Conservation (phyloP, 306 rosid species). For the Trifolium subterraneum region DNA sequence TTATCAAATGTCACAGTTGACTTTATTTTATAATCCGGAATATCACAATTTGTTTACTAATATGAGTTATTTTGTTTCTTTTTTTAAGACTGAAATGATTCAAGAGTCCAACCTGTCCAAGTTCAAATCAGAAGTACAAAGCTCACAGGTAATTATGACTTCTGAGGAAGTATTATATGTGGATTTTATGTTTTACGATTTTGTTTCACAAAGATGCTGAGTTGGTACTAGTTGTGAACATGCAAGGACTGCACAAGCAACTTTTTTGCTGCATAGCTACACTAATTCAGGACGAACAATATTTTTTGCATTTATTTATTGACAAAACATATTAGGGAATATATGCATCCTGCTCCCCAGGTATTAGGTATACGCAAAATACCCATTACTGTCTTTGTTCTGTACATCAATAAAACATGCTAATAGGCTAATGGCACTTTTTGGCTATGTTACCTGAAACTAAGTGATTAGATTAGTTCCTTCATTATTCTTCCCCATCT, state of each 20-base stretch:
- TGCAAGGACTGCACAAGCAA: neutral
- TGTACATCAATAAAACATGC: neutral
- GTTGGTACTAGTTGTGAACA: neutral
- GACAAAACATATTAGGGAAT: constrained; percentile 12
- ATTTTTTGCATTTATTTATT: neutral
- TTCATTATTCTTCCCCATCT: constrained; percentile 12
- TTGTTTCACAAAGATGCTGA: neutral
- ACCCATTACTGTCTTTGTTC: constrained; percentile 17
- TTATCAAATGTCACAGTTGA: neutral
- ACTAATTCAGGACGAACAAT: neutral
- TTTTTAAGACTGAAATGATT: constrained; percentile 65
- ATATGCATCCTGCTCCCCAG: constrained; percentile 2
- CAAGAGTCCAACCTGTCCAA: constrained; percentile 86
- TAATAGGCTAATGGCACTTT: constrained; percentile 4
- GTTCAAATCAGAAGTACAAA: constrained; percentile 90
- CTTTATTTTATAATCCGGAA: neutral
- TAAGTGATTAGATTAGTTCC: neutral
- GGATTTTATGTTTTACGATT: constrained; percentile 11
- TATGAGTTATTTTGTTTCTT: constrained; percentile 18
- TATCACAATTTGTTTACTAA: constrained; percentile 10
- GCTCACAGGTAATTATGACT: constrained; percentile 73
- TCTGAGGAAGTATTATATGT: neutral
- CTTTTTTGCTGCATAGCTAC: neutral
- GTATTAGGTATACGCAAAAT: constrained; percentile 19
- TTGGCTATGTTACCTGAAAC: constrained; percentile 12